Conservation (phyloP, 2,329 filamentous ascomycete genomes). For the Diplocarpon rosae region DNA sequence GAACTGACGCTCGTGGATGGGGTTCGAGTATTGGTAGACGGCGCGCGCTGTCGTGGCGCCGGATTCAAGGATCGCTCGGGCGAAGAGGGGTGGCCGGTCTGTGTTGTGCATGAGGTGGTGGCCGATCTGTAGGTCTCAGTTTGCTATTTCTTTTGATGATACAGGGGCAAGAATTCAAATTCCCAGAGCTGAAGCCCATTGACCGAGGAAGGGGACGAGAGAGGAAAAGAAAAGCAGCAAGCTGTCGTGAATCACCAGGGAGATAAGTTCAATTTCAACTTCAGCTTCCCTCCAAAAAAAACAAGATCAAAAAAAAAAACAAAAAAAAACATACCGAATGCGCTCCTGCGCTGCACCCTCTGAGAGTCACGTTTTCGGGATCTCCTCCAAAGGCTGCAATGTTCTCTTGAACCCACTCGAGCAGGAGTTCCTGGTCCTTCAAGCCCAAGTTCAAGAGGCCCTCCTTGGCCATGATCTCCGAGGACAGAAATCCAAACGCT, state of each 20-base stretch:
- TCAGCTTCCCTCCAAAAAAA: no score
- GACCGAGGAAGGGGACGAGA: not conserved
- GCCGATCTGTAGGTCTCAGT: conserved; percentile 38
- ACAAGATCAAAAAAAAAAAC: no score
- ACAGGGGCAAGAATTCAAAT: not conserved
- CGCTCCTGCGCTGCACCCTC: conserved; percentile 50
- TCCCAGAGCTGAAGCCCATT: not conserved
- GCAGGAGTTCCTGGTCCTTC: conserved; percentile 46
- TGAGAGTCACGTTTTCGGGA: conserved; percentile 44
- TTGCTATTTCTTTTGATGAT: conserved; percentile 3
- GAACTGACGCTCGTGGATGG: conserved; percentile 45
- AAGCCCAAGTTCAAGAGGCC: conserved; percentile 54
- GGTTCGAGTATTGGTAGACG: conserved; percentile 41
- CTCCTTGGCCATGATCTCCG: conserved; percentile 39
- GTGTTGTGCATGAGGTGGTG: conserved; percentile 50
- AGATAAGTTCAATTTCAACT: not conserved
- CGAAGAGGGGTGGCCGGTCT: conserved; percentile 32
- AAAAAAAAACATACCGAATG: conserved; percentile 44
- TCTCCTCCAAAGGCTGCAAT: conserved; percentile 51
- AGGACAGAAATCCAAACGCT: conserved; percentile 58
- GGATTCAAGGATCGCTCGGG: conserved; percentile 45
- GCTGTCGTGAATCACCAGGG: no score
- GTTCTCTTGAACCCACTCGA: conserved; percentile 51
- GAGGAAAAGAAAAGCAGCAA: no score
- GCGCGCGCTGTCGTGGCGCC: conserved; percentile 45